Percentiles rank a stretch among this genome's conserved stretches.
Evolutionary conservation across 371 early-diverging fungal genomes (phyloP).

Genomic region (Saksenaea oblongispora): DNA sequence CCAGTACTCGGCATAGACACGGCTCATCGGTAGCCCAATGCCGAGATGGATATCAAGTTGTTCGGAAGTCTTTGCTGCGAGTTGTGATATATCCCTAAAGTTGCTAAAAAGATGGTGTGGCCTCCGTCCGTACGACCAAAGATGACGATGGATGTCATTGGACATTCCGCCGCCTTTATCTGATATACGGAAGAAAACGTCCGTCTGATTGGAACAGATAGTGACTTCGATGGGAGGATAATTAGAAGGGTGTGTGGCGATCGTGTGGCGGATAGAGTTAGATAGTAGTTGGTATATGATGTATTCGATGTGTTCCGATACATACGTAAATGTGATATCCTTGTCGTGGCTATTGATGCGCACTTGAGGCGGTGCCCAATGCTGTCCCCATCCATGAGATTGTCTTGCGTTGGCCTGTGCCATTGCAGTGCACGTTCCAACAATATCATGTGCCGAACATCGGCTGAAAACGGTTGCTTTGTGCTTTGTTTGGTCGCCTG

Average conservation of each 20-base stretch:
- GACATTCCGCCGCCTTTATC: slow-evolving; percentile 83
- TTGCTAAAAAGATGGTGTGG: slow-evolving; percentile 51
- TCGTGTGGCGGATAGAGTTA: slow-evolving; percentile 68
- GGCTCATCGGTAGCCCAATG: slow-evolving; percentile 81
- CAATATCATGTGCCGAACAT: slow-evolving; percentile 59
- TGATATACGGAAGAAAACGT: slow-evolving; percentile 78
- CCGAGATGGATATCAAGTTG: slow-evolving; percentile 61
- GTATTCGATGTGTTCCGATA: slow-evolving; percentile 88
- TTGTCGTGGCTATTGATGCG: slow-evolving; percentile 55
- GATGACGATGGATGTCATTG: slow-evolving; percentile 43
- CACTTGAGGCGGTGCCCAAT: slow-evolving; percentile 36
- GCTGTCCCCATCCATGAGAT: slow-evolving; percentile 11
- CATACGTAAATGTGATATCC: slow-evolving; percentile 73
- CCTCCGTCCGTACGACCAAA: slow-evolving; percentile 73
- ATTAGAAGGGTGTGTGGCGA: slow-evolving; percentile 10
- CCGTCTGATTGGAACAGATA: slow-evolving; percentile 59
- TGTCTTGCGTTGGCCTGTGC: slow-evolving; percentile 34
- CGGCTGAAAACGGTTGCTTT: slow-evolving; percentile 54
- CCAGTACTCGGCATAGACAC: slow-evolving; percentile 84
- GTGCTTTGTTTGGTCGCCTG: slow-evolving; percentile 26
- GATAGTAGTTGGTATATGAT: slow-evolving; percentile 81
- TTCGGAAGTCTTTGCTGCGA: slow-evolving; percentile 63
- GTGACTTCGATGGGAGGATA: slow-evolving; percentile 71
- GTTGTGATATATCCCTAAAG: slow-evolving; percentile 58
- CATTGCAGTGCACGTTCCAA: slow-evolving; percentile 59